Evolutionary conservation across 2,329 filamentous ascomycete species (phyloP).

Genomic region (Fusarium foetens): DNA sequence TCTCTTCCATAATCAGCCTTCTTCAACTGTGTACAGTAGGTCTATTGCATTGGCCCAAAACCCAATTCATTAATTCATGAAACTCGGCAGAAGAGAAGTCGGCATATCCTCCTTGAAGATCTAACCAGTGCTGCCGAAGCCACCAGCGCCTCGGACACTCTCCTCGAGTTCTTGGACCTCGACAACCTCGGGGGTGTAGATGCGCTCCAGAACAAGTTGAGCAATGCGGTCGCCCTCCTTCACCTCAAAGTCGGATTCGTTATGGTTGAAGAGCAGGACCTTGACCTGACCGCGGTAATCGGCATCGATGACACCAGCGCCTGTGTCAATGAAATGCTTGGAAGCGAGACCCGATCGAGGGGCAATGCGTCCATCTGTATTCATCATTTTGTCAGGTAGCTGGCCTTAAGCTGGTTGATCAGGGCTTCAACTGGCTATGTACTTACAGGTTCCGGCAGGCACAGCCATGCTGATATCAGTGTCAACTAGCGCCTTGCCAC

Average conservation of each 20-base stretch:
- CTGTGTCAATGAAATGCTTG: conserved; percentile 96
- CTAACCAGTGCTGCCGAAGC: conserved; percentile 86
- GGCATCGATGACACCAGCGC: conserved; percentile 96
- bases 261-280: conserved; percentile 94
- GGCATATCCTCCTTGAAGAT: not conserved
- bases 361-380: conserved; percentile 83
- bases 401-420: not conserved
- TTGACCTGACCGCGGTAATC: conserved; percentile 96
- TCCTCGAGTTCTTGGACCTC: conserved; percentile 89
- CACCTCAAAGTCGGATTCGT: conserved; percentile 81
- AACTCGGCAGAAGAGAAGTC: not conserved
- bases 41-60: conserved; percentile 1
- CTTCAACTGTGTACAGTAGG: not conserved
- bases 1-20: not conserved
- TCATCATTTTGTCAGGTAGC: not conserved
- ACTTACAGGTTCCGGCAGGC: conserved; percentile 86
- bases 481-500: conserved; percentile 86
- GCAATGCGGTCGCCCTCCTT: conserved; percentile 90
- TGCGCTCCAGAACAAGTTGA: conserved; percentile 92
- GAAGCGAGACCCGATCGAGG: conserved; percentile 90
- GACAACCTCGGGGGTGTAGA: conserved; percentile 91
- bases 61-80: conserved; percentile 28
- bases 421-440: not conserved
- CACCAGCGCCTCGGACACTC: conserved; percentile 89
- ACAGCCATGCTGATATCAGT: conserved; percentile 93